Conservation (phyloP, 148 eudicot genomes). For the Fagopyrum tataricum region DNA sequence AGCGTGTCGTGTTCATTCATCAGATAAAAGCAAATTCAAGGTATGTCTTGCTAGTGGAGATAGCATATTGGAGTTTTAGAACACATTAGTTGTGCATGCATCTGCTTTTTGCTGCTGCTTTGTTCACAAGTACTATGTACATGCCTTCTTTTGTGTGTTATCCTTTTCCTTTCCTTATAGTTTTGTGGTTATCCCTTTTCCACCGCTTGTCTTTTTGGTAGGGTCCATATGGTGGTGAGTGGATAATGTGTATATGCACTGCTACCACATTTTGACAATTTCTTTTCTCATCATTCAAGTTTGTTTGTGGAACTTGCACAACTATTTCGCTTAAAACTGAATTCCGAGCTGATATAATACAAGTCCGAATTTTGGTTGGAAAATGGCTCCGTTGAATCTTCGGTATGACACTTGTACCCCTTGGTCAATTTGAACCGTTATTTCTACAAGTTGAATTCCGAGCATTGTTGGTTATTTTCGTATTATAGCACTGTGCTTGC, state of each 20-base stretch:
- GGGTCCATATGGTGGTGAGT: neutral
- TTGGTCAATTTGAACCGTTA: neutral
- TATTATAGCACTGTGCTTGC: neutral
- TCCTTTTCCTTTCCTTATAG: neutral
- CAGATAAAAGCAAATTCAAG: slow-evolving; percentile 93
- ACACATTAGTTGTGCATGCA: neutral
- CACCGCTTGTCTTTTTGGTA: neutral
- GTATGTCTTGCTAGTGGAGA: slow-evolving; percentile 24
- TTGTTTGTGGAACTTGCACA: neutral
- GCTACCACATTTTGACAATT: neutral
- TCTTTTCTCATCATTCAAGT: neutral
- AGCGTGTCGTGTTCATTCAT: slow-evolving; percentile 79
- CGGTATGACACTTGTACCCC: neutral
- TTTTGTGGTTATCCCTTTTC: neutral
- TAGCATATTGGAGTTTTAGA: neutral
- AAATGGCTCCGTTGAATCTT: neutral
- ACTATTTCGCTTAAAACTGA: neutral
- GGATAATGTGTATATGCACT: neutral
- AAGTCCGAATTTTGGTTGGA: neutral
- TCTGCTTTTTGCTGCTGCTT: slow-evolving; percentile 5
- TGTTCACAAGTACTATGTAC: neutral
- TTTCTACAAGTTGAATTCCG: neutral
- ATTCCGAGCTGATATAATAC: neutral
- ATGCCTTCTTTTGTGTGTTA: neutral
- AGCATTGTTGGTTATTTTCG: neutral